These are phyloP conservation scores for Candida sphagnicola DNA, from an alignment of 805 yeast species.

Conservation along the genomic window DNA sequence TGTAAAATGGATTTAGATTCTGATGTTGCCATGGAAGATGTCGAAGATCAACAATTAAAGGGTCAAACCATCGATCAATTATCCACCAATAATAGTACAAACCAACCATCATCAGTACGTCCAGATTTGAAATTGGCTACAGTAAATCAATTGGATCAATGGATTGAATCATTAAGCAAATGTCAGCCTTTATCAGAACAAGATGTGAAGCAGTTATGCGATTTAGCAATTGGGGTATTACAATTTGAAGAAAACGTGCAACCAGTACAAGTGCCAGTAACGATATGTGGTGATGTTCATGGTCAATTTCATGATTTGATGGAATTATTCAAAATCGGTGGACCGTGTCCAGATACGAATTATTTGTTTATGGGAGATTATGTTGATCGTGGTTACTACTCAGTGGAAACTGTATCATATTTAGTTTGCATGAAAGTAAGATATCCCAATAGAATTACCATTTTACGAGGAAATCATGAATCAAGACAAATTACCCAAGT, in stretches of 20 bases:
- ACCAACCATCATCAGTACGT: slow-evolving; percentile 34
- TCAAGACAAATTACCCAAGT: slow-evolving; percentile 95
- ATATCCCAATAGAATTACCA: slow-evolving; percentile 87
- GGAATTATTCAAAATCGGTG: slow-evolving; percentile 88
- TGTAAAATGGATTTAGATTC: slow-evolving; percentile 67
- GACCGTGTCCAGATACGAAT: slow-evolving; percentile 49
- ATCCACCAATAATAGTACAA: slow-evolving; percentile 11
- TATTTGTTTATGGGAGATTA: slow-evolving; percentile 58
- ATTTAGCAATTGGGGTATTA: slow-evolving; percentile 86
- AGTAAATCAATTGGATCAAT: slow-evolving; percentile 72
- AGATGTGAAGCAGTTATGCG: slow-evolving; percentile 75
- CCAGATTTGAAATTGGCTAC: slow-evolving; percentile 35
- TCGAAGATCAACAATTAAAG: slow-evolving; percentile 42
- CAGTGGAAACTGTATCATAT: slow-evolving; percentile 88
- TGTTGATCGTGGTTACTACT: slow-evolving; percentile 86
- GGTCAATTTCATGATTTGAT: slow-evolving; percentile 95
- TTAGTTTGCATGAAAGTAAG: slow-evolving; percentile 89
- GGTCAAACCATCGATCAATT: slow-evolving; percentile 14
- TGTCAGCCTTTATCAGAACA: slow-evolving; percentile 82
- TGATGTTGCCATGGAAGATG: slow-evolving; percentile 85
- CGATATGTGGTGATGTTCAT: slow-evolving; percentile 96
- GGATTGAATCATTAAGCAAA: slow-evolving; percentile 76
- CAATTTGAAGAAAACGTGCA: slow-evolving; percentile 93
- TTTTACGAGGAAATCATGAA: slow-evolving; percentile 92
- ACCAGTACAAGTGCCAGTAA: slow-evolving; percentile 92